These are phyloP conservation scores for Avena insularis DNA, from an alignment of 176 grass and related monocot genomes.

Conservation along the genomic window DNA sequence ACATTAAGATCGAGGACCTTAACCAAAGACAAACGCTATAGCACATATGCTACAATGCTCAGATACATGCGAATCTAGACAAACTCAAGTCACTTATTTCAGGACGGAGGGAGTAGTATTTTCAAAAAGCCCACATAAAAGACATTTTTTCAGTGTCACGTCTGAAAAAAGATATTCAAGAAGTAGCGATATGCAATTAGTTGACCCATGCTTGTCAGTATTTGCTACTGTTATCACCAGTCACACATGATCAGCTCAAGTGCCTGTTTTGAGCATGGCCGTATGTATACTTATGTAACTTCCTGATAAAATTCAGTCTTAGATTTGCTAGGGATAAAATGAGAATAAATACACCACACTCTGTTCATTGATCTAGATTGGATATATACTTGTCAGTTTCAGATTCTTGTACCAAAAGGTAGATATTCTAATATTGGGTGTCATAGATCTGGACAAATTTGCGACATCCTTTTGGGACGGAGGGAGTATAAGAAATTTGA, in stretches of 20 bases:
- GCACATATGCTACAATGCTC: no score
- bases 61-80: no score
- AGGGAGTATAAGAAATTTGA: no score
- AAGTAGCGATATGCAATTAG: not conserved
- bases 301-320: not conserved
- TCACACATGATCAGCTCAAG: not conserved
- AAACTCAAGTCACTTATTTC: no score
- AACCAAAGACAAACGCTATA: constrained; percentile 15
- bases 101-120: not conserved
- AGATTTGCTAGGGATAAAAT: not conserved
- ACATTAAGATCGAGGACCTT: constrained; percentile 4
- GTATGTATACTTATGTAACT: not conserved
- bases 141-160: not conserved
- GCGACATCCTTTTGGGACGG: no score
- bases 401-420: not conserved
- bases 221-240: no score
- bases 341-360: constrained; percentile 8
- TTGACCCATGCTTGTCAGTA: not conserved
- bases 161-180: not conserved
- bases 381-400: not conserved
- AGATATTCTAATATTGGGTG: no score
- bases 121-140: not conserved
- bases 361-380: not conserved
- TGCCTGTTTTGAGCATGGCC: not conserved
- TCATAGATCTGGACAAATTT: no score